Evolutionary conservation across 371 early-diverging fungal species (phyloP), one percentile per base, ranked within the genome.

Genomic region (Syncephalastrum contaminatum): DNA sequence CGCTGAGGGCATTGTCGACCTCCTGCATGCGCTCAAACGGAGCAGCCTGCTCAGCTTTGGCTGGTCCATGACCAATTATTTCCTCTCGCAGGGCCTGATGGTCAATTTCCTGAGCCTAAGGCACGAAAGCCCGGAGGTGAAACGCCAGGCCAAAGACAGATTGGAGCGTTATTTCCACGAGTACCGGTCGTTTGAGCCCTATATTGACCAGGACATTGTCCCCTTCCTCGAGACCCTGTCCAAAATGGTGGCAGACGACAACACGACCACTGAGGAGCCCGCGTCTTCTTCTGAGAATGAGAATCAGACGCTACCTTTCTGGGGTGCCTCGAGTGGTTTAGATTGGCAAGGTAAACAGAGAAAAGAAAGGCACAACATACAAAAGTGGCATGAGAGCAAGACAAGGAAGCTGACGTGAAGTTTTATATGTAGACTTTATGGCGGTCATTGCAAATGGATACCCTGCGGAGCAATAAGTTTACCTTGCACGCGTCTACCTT

Each of bases 31-130:
- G 2, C 62, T 71, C 4, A 52, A 64, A 3, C 16, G 56, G 7
- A 43, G 39, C 14, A 40, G 50, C 7, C 36, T 70, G 14, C 16
- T 74, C n/a, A 60, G 52, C 27, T 50, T 64, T 44, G 59, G 62
- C 19, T 74, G 75, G 75, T 66, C 71, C 6, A 36, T 74, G 36
- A 60, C 61, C 25, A 63, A 70, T 44, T 67, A 60, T 51, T 50
- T 64, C 21, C 36, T 71, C 18, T 53, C 60, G 6, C 69, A 74
- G 19, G 54, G 51, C 7, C 51, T 63, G 19, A 66, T 62, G 30
- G 21, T 70, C 2, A 44, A 66, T 10, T 58, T 69, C 10, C 54
- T 70, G 15, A 67, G 60, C 16, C 62, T 52, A 30, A 50, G 53
- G 3, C 66, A 59, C 50, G 36, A 30, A 39, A 66, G 66, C 4